A percentile compares a stretch with the other conserved stretches of the same genome.
Conservation (phyloP, 805 yeast genomes). For the Saccharomyces eubayanus region DNA sequence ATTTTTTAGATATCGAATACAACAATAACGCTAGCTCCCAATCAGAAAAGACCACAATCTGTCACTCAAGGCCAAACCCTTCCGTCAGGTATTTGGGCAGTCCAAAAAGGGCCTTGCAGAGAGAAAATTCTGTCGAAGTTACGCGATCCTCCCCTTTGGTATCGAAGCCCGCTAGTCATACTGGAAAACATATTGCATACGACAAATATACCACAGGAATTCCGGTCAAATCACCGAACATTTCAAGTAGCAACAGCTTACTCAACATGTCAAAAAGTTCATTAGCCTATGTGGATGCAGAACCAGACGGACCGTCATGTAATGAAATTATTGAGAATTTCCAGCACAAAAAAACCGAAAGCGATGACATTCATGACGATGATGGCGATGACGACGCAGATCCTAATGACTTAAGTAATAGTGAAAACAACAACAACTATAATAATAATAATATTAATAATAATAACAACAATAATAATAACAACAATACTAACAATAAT, state of each 20-base stretch:
- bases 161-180: background rate
- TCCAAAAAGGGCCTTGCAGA: background rate
- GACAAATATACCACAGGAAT: background rate
- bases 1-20: background rate
- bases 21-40: background rate
- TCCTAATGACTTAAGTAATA: conserved; percentile 2
- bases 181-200: background rate
- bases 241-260: background rate
- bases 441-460: conserved; percentile 2
- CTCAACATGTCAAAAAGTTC: background rate
- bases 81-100: background rate
- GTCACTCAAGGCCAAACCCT: background rate
- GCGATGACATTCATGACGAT: conserved; percentile 1
- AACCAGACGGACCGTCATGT: background rate
- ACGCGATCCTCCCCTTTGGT: background rate
- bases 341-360: background rate
- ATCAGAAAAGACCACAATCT: background rate
- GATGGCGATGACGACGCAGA: conserved; percentile 1
- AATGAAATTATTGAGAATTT: background rate
- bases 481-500: conserved; percentile 9
- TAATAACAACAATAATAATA: conserved; percentile 7
- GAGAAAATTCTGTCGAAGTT: background rate
- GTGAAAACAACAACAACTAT: background rate
- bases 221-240: background rate
- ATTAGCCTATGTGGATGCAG: background rate